These are phyloP conservation scores for Agapanthus africanus DNA, from an alignment of 106 monocot species.

Conservation along the genomic window DNA sequence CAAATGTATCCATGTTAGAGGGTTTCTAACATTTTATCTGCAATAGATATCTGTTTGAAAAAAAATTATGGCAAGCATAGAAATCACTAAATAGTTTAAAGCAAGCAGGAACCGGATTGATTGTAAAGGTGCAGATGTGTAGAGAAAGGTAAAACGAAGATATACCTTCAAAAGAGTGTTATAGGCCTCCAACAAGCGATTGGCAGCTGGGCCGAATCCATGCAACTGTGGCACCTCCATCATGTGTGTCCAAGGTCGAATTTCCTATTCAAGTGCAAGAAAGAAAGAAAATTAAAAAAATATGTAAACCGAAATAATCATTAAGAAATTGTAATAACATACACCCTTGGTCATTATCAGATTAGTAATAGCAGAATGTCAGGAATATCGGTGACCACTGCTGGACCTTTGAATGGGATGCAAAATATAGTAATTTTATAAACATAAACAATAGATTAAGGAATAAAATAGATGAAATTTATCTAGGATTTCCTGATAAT, in stretches of 20 bases:
- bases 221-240: constrained; percentile 99
- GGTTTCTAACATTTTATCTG: too few species aligned
- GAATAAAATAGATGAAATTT: neutral
- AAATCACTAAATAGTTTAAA: too few species aligned
- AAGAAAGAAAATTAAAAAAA: neutral
- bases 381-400: neutral
- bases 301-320: neutral
- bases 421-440: neutral
- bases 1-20: too few species aligned
- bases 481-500: neutral
- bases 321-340: neutral
- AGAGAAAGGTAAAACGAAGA: too few species aligned
- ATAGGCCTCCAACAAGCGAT: constrained; percentile 93
- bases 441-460: neutral
- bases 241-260: constrained; percentile 98
- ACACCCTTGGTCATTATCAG: too few species aligned
- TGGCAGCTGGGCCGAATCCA: constrained; percentile 96
- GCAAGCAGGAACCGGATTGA: too few species aligned
- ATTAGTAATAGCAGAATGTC: too few species aligned
- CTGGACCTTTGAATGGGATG: neutral
- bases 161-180: constrained; percentile 83
- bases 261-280: constrained; percentile 83
- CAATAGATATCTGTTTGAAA: too few species aligned
- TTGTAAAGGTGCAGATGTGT: too few species aligned
- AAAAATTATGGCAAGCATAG: too few species aligned